phyloP scores from a whole-genome alignment of 2,329 filamentous ascomycete species.

The Magnaporthiopsis incrustans region DNA sequence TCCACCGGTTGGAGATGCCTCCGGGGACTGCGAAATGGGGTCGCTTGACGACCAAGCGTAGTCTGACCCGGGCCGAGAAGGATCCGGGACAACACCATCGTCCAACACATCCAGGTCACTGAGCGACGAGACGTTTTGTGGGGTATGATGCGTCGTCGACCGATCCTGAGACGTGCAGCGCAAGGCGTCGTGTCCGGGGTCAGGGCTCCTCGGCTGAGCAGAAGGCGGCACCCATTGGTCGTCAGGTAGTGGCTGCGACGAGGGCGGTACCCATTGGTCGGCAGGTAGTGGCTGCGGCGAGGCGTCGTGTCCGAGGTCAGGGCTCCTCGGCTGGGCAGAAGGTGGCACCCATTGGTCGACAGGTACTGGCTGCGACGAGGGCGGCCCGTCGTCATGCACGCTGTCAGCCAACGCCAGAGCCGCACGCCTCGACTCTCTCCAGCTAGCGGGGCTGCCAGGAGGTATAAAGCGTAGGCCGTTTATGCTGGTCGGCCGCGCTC shows the following conservation, averaged over 20 bases:
- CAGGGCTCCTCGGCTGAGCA: neutral
- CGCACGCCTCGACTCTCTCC: neutral
- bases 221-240: neutral
- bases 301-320: too few species aligned
- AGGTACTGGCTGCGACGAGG: conserved; percentile 15
- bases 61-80: too few species aligned
- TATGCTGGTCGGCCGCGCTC: conserved; percentile 1
- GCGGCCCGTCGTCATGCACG: neutral
- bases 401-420: neutral
- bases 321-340: too few species aligned
- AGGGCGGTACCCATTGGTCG: neutral
- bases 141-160: too few species aligned
- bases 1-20: neutral
- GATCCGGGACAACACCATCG: too few species aligned
- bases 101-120: neutral
- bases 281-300: neutral
- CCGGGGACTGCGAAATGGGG: neutral
- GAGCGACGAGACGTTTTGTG: neutral
- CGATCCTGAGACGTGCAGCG: too few species aligned
- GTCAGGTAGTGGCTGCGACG: neutral
- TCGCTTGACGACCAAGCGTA: too few species aligned
- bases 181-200: neutral
- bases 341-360: neutral
- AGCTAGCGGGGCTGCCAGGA: neutral
- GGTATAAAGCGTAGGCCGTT: conserved; percentile 1